Conservation (phyloP, 2,329 filamentous ascomycete genomes). For the Blastomyces percursus region DNA sequence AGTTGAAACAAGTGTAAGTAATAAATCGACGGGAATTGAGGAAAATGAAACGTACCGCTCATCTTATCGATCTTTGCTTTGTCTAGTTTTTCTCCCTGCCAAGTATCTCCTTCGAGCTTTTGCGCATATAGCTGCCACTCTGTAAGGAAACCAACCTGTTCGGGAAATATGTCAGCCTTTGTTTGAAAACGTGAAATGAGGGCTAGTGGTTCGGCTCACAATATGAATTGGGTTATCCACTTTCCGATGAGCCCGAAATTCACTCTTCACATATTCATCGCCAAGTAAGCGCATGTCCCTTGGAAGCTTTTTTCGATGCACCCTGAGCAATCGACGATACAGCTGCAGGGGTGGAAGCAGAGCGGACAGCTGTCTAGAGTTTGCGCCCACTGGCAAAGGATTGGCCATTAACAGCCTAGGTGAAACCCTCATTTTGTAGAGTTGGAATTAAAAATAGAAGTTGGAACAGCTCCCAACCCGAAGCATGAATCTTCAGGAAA, state of each 20-base stretch:
- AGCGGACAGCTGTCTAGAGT: slow-evolving; percentile 44
- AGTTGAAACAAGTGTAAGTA: neutral
- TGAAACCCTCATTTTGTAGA: slow-evolving; percentile 27
- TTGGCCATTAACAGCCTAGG: slow-evolving; percentile 32
- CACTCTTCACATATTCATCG: slow-evolving; percentile 84
- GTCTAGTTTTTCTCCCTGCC: slow-evolving; percentile 78
- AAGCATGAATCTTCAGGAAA: neutral
- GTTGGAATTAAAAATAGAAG: neutral
- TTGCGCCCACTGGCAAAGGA: slow-evolving; percentile 30
- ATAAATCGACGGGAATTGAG: neutral
- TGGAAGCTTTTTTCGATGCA: slow-evolving; percentile 69
- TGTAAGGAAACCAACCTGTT: slow-evolving; percentile 81
- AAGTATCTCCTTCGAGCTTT: slow-evolving; percentile 73
- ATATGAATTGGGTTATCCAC: slow-evolving; percentile 89
- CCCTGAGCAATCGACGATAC: slow-evolving; percentile 76
- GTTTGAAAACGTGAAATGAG: neutral
- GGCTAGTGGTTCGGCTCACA: slow-evolving; percentile 43
- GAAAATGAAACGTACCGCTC: slow-evolving; percentile 57
- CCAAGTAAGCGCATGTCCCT: slow-evolving; percentile 67
- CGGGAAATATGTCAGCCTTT: slow-evolving; percentile 4
- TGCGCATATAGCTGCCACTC: slow-evolving; percentile 97
- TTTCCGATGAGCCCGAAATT: slow-evolving; percentile 73
- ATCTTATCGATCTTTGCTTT: slow-evolving; percentile 77
- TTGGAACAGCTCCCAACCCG: neutral
- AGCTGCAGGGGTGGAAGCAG: slow-evolving; percentile 79